phyloP scores from a whole-genome alignment of 1,284 basidiomycete species.

The Trichosporon sp. region DNA sequence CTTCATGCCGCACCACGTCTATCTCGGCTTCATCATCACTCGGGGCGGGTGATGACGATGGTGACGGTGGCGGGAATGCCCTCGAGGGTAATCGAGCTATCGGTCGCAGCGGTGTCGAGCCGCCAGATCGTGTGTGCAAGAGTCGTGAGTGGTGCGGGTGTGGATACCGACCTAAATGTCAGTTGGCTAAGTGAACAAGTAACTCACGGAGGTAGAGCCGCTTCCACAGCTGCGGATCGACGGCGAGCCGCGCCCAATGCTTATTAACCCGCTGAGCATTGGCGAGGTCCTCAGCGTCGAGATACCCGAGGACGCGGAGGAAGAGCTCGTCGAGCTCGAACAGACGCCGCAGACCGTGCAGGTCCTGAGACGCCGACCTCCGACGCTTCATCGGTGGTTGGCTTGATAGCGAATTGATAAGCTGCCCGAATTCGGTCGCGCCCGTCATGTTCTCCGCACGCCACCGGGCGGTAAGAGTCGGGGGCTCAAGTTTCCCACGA shows the following conservation, averaged over 20 bases:
- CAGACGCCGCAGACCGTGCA: constrained; percentile 18
- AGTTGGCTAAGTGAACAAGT: background rate
- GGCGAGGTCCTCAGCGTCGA: constrained; percentile 35
- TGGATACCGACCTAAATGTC: constrained; percentile 30
- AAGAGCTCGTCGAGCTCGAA: constrained; percentile 46
- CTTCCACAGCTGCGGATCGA: constrained; percentile 47
- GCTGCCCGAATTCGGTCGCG: background rate
- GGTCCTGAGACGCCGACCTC: background rate
- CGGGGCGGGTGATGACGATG: constrained; percentile 26
- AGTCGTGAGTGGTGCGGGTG: constrained; percentile 44
- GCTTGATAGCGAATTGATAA: background rate
- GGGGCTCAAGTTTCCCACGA: no score
- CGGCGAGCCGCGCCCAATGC: constrained; percentile 41
- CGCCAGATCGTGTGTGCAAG: constrained; percentile 20
- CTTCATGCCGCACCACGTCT: constrained; percentile 32
- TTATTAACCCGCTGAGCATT: constrained; percentile 36
- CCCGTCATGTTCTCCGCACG: background rate
- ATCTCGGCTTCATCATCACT: background rate
- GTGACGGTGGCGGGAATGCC: constrained; percentile 44
- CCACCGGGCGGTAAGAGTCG: no score
- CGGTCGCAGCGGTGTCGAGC: constrained; percentile 23
- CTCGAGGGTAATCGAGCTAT: constrained; percentile 39
- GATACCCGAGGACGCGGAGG: constrained; percentile 41
- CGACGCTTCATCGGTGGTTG: background rate
- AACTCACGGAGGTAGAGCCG: constrained; percentile 37